Evolutionary conservation across 164 flowering plant species (phyloP).

Genomic region (Houttuynia cordata): DNA sequence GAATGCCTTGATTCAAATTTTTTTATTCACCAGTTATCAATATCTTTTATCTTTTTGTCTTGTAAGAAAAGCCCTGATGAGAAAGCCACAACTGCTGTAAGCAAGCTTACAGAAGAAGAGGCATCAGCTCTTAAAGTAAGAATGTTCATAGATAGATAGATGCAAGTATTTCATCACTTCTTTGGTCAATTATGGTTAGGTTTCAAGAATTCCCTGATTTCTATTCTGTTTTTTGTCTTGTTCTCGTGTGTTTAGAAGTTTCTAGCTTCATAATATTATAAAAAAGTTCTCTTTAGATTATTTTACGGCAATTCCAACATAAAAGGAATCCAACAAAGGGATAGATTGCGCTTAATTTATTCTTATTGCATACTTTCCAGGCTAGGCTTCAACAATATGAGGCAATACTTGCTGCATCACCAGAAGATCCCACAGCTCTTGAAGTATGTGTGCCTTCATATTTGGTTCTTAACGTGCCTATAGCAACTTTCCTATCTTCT

Average conservation of each 20-base stretch:
- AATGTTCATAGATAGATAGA: neutral
- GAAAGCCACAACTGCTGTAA: slow-evolving; percentile 26
- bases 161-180: neutral
- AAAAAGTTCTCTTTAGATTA: too few relatives aligned
- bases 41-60: slow-evolving; percentile 1
- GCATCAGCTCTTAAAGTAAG: slow-evolving; percentile 52
- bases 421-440: slow-evolving; percentile 67
- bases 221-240: neutral
- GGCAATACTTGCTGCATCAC: slow-evolving; percentile 42
- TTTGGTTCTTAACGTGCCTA: neutral
- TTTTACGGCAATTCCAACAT: too few relatives aligned
- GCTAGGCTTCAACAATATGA: slow-evolving; percentile 63
- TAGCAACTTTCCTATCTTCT: too few relatives aligned
- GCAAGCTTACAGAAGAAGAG: slow-evolving; percentile 52
- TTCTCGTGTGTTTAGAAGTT: neutral
- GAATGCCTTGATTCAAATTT: neutral
- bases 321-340: too few relatives aligned
- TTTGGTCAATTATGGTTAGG: neutral
- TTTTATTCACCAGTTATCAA: neutral
- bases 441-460: slow-evolving; percentile 49
- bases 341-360: too few relatives aligned
- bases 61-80: slow-evolving; percentile 36
- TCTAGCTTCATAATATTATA: too few relatives aligned
- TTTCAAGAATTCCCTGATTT: neutral
- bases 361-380: slow-evolving; percentile 25